Evolutionary conservation across 208 protist genomes (phyloP).

Genomic region (Herpetomonas tarakana): DNA sequence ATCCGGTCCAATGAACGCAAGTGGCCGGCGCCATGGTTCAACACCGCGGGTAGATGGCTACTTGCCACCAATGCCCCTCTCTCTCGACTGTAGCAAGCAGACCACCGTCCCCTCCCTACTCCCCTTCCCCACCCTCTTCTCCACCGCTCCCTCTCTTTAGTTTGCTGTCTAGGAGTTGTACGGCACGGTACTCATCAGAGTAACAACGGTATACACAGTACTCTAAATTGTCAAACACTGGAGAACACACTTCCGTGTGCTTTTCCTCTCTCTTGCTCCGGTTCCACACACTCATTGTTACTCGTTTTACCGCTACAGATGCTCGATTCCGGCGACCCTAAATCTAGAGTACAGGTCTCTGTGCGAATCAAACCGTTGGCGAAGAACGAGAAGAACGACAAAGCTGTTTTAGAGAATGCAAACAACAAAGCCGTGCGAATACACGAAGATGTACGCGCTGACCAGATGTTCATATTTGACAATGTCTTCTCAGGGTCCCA

Average conservation of each 20-base stretch:
- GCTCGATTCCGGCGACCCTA: not conserved
- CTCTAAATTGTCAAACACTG: too few relatives aligned
- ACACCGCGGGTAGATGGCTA: not conserved
- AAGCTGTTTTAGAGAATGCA: constrained; percentile 6
- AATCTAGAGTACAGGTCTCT: constrained; percentile 31
- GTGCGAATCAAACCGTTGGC: constrained; percentile 17
- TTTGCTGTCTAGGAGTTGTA: not conserved
- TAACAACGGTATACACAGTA: not conserved
- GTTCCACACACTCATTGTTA: not conserved
- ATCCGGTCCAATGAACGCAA: too few relatives aligned
- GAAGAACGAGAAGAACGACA: constrained; percentile 15
- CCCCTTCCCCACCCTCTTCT: not conserved
- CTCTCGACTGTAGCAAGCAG: not conserved
- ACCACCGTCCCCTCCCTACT: too few relatives aligned
- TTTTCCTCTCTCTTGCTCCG: too few relatives aligned
- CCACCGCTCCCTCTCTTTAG: not conserved
- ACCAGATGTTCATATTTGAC: constrained; percentile 8
- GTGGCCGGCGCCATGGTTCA: too few relatives aligned
- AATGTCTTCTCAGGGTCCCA: constrained; percentile 23
- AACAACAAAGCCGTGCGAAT: not conserved
- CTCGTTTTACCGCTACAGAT: not conserved
- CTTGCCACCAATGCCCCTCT: not conserved
- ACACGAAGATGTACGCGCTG: not conserved
- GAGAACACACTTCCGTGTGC: too few relatives aligned
- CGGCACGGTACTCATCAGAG: not conserved